A percentile compares a stretch with the other conserved stretches of the same genome.
Conservation (phyloP, 306 rosid species). For the Begonia peltatifolia region DNA sequence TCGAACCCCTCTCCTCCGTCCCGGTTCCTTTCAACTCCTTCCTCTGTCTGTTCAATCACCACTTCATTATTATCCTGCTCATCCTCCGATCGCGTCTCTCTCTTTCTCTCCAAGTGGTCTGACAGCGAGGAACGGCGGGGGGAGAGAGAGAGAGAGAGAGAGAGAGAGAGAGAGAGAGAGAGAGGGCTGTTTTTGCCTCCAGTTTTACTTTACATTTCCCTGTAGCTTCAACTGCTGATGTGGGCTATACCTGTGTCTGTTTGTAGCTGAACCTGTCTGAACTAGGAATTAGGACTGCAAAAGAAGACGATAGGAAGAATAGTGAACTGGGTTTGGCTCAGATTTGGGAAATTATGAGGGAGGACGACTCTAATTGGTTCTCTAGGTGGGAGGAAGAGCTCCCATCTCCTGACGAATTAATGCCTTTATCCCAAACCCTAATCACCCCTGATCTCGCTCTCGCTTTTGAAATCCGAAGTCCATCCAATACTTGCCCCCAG, state of each 20-base stretch:
- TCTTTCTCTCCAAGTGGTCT: neutral
- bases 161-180: slow-evolving; percentile 2
- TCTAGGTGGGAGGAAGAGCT: slow-evolving; percentile 81
- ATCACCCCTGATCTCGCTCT: slow-evolving; percentile 90
- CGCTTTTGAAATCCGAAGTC: slow-evolving; percentile 69
- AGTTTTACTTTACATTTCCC: neutral
- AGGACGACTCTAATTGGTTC: slow-evolving; percentile 87
- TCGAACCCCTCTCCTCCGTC: slow-evolving; percentile 2
- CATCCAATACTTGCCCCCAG: slow-evolving; percentile 16
- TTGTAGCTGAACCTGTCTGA: too few species aligned
- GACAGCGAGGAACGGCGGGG: neutral
- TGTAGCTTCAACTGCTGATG: too few species aligned
- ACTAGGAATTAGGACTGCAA: too few species aligned
- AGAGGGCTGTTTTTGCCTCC: neutral
- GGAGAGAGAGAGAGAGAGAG: neutral
- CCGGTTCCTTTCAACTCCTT: neutral
- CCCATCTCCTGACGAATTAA: slow-evolving; percentile 65
- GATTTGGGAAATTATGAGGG: slow-evolving; percentile 47
- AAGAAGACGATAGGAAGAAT: too few species aligned
- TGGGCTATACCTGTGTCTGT: too few species aligned
- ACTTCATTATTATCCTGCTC: neutral
- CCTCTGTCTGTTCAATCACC: neutral
- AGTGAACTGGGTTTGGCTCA: too few species aligned
- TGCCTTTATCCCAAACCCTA: slow-evolving; percentile 93
- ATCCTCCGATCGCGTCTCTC: neutral